Base-by-base conservation (phyloP, 2,329 filamentous ascomycete genomes). In the Colletotrichum spaethianum region DNA sequence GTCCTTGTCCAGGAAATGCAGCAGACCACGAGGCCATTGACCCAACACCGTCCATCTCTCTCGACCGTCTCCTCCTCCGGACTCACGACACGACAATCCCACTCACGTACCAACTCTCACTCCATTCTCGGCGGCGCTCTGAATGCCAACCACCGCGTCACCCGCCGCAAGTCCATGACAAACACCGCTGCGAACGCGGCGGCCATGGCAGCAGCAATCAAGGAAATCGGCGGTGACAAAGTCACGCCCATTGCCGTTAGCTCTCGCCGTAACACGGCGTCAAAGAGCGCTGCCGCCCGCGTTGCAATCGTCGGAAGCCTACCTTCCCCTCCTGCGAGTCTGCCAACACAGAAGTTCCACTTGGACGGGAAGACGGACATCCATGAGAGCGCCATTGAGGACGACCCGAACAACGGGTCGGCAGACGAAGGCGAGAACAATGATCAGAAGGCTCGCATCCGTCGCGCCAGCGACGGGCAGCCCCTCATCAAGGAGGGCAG, bases 131-230 rank as follows among this genome's bases (percentile, higher is more conserved):
- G 93, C 72, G 91, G 91, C 76, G 91, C 93, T 70, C 89, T 95
- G 79, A 96, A 95, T 85, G 85, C 92, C 77, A 92, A 91, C 81
- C 93, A 98, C 83, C 93, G 96, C 77, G 91, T 98, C 76, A 95
- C 94, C 77, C 94, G 96, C 79, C 91, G 96, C 78, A 98, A 98
- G 89, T 98, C 95, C 84, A 95, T 97, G 80, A 94, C 94, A 73
- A 93, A 91, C 75, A 90, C 92, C 57, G 89, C 88, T 59, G 88
- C 90, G 81, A 95, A 93, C 82, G 90, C 93, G 56, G 92, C 93
- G 23, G 94, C 93, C 65, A 86, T 96, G 74, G 93, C 93, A 40
- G 92, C 92, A 16, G 93, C 92, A 63, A 84, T 93, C 73, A 90
- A 91, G 78, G 93, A 93, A 79, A 48, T 50, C 28, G 89, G 91